Base-by-base conservation (phyloP, 768 basidiomycete genomes). In the Suillus weaverae region DNA sequence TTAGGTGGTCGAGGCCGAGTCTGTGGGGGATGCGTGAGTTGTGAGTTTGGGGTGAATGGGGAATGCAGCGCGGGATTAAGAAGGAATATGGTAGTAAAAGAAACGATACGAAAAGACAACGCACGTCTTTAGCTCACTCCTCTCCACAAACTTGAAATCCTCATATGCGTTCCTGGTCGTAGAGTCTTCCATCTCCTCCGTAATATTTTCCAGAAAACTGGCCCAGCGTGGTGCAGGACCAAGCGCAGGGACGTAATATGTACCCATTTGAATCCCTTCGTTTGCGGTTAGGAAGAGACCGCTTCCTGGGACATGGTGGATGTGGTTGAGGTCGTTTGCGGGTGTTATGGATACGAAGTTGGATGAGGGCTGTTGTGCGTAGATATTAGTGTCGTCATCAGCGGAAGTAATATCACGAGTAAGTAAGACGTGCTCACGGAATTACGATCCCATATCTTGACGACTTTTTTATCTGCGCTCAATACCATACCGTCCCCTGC, bases 221-320 rank as follows among this genome's bases (percentile, higher is more conserved):
- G 94, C 94, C 97, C 97, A 99, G 69, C 88, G 87, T 5, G 97
- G 97, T 11, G 97, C 97, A 3, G 96, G 95, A 0, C 97, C 97
- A 14, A 99, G 87, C 71, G 97, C 94, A 13, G 97, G 97, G 55
- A 99, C 89, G 74, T 95, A 99, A 77, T 93, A 99, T 5, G 91
- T 89, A 33, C 87, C 91, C 90, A 99, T 92, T 71, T 94, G 92
- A 60, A 97, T 94, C n/a, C 94, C 92, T 75, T 99, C 97, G 76
- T 97, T 97, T 26, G 97, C 94, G 32, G 90, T 89, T 82, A 99
- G 85, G 56, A 99, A 77, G 38, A 99, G 79, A 13, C 97, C 97
- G 62, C 93, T 95, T 10, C 88, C 88, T 2, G 95, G 92, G 61
- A 98, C 79, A 68, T 98, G 91, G 73, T 97, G 93, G 22, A 99